Percentiles rank a stretch among this genome's conserved stretches.
These are phyloP conservation scores for Lyophyllum decastes DNA, from an alignment of 768 basidiomycete species.

Conservation along the genomic window DNA sequence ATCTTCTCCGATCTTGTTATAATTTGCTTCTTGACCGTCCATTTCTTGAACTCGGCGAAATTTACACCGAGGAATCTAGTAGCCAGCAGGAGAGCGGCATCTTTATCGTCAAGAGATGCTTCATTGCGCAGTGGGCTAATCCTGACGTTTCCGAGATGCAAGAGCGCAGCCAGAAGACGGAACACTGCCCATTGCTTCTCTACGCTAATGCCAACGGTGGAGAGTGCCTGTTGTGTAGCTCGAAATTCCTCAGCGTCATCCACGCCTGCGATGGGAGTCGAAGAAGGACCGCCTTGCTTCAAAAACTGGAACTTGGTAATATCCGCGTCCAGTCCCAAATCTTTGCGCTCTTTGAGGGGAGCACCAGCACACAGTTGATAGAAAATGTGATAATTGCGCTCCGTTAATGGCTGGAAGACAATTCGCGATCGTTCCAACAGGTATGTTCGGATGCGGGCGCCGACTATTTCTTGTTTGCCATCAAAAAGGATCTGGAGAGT, in stretches of 20 bases:
- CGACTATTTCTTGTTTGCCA: slow-evolving; percentile 93
- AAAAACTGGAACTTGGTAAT: slow-evolving; percentile 88
- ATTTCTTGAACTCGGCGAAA: slow-evolving; percentile 93
- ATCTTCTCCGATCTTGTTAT: slow-evolving; percentile 95
- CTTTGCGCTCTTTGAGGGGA: slow-evolving; percentile 92
- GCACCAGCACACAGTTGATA: slow-evolving; percentile 98
- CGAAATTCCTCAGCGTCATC: slow-evolving; percentile 97
- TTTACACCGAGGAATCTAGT: slow-evolving; percentile 91
- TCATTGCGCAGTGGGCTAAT: slow-evolving; percentile 81
- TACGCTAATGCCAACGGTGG: slow-evolving; percentile 95
- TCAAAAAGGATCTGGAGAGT: slow-evolving; percentile 87
- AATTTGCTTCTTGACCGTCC: slow-evolving; percentile 98
- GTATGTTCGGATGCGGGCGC: slow-evolving; percentile 98
- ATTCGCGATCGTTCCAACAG: slow-evolving; percentile 96
- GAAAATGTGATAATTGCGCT: slow-evolving; percentile 99
- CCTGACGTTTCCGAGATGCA: slow-evolving; percentile 98
- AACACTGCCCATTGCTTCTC: slow-evolving; percentile 99
- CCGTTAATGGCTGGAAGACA: slow-evolving; percentile 94
- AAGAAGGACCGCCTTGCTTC: slow-evolving; percentile 88
- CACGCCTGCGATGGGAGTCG: slow-evolving; percentile 87
- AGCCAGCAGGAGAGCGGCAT: slow-evolving; percentile 76
- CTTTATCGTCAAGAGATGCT: slow-evolving; percentile 80
- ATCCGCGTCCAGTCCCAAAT: slow-evolving; percentile 86
- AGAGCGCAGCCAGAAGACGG: slow-evolving; percentile 85
- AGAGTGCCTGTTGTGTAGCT: slow-evolving; percentile 90